These are phyloP conservation scores for Dillenia suffruticosa DNA, from an alignment of 164 flowering plant genomes.

Conservation along the genomic window DNA sequence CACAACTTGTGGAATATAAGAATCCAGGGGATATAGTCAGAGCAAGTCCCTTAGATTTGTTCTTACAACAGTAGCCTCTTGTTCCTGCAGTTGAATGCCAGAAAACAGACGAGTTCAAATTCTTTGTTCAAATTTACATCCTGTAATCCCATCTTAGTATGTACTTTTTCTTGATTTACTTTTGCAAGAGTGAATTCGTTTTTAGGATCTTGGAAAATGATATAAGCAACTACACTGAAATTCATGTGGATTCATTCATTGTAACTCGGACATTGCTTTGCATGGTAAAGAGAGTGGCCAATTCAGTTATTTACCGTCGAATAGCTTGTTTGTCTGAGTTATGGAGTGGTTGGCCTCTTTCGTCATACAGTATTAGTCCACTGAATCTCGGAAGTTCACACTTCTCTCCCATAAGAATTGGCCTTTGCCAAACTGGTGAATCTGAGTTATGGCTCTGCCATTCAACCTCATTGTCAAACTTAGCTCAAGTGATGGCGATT, in stretches of 20 bases:
- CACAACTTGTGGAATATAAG: no score
- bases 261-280: not conserved
- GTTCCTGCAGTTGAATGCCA: constrained; percentile 21
- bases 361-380: constrained; percentile 74
- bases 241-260: not conserved
- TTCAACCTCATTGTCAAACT: constrained; percentile 10
- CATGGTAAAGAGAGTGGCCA: not conserved
- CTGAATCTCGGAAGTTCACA: constrained; percentile 85
- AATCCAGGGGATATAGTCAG: not conserved
- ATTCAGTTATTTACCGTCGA: constrained; percentile 9
- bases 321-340: constrained; percentile 5
- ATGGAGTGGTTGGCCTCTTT: constrained; percentile 42
- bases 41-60: constrained; percentile 45
- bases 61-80: constrained; percentile 16
- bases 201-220: not conserved
- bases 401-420: constrained; percentile 78
- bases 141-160: no score
- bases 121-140: no score
- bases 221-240: not conserved
- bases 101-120: not conserved
- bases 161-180: no score
- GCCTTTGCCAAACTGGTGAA: constrained; percentile 86
- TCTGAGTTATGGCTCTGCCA: constrained; percentile 39
- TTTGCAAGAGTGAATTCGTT: not conserved
- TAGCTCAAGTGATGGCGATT: constrained; percentile 12